A percentile compares a stretch with the other conserved stretches of the same genome.
These are phyloP conservation scores for Flaveria robusta DNA, from an alignment of 129 eudicot species.

Conservation along the genomic window DNA sequence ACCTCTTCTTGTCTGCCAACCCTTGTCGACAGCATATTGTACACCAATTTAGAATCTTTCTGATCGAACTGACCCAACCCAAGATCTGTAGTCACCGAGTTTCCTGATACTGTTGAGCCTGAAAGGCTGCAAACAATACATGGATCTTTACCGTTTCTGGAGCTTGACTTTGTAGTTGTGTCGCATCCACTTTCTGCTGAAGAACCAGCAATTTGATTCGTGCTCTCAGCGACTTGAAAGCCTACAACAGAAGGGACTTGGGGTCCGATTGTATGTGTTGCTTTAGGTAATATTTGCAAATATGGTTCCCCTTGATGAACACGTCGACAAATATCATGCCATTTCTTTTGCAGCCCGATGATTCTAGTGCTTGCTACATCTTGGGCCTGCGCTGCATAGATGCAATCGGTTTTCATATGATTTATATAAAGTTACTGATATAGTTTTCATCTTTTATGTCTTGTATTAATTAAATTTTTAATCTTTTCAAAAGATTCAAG, in stretches of 20 bases:
- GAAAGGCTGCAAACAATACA: constrained; percentile 34
- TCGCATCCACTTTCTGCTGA: constrained; percentile 38
- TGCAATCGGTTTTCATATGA: constrained; percentile 44
- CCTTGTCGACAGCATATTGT: constrained; percentile 48
- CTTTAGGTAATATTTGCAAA: constrained; percentile 38
- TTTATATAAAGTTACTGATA: neutral
- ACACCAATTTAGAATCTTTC: constrained; percentile 59
- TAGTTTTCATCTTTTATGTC: too few relatives aligned
- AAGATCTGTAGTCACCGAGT: constrained; percentile 72
- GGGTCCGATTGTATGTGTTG: constrained; percentile 28
- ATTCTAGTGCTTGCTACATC: constrained; percentile 49
- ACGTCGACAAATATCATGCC: constrained; percentile 67
- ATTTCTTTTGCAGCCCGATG: constrained; percentile 55
- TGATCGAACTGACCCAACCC: constrained; percentile 51
- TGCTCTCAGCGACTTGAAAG: constrained; percentile 46
- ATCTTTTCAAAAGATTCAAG: too few relatives aligned
- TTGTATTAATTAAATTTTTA: too few relatives aligned
- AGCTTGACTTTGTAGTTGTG: constrained; percentile 28
- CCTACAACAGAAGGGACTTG: constrained; percentile 58
- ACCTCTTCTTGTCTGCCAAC: constrained; percentile 76
- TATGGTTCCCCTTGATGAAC: constrained; percentile 48
- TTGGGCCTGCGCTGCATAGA: constrained; percentile 78
- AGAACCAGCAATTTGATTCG: constrained; percentile 35
- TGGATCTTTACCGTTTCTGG: constrained; percentile 32
- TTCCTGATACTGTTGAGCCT: constrained; percentile 49